Conservation (phyloP, 1,284 basidiomycete species). For the Amylostereum areolatum region DNA sequence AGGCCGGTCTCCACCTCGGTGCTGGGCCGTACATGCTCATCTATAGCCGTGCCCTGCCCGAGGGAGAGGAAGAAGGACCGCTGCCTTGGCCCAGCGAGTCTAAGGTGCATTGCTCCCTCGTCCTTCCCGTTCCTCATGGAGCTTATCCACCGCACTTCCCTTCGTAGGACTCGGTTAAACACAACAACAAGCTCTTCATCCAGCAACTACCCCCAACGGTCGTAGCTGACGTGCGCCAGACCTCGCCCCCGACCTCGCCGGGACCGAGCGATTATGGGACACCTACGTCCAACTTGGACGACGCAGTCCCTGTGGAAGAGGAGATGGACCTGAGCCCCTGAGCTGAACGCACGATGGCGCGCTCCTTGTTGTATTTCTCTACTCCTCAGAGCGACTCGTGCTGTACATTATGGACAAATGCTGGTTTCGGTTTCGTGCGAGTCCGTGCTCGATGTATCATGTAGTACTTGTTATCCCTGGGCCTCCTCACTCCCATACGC, state of each 20-base stretch:
- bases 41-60: conserved; percentile 52
- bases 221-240: conserved; percentile 15
- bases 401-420: too few relatives aligned
- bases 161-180: conserved; percentile 22
- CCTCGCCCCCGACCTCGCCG: conserved; percentile 23
- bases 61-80: conserved; percentile 21
- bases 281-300: not conserved
- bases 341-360: too few relatives aligned
- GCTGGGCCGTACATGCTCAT: conserved; percentile 71
- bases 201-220: conserved; percentile 18
- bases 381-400: too few relatives aligned
- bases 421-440: too few relatives aligned
- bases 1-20: conserved; percentile 61
- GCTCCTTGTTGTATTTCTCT: too few relatives aligned
- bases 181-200: conserved; percentile 26
- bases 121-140: not conserved
- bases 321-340: too few relatives aligned
- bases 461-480: conserved; percentile 24
- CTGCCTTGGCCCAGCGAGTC: conserved; percentile 35
- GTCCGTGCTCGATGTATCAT: too few relatives aligned
- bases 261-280: conserved; percentile 8
- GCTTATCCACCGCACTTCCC: not conserved
- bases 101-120: conserved; percentile 24
- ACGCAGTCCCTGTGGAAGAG: too few relatives aligned
- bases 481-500: conserved; percentile 52